Evolutionary conservation across 805 yeast species (phyloP).

Genomic region (Nematodospora valgi): DNA sequence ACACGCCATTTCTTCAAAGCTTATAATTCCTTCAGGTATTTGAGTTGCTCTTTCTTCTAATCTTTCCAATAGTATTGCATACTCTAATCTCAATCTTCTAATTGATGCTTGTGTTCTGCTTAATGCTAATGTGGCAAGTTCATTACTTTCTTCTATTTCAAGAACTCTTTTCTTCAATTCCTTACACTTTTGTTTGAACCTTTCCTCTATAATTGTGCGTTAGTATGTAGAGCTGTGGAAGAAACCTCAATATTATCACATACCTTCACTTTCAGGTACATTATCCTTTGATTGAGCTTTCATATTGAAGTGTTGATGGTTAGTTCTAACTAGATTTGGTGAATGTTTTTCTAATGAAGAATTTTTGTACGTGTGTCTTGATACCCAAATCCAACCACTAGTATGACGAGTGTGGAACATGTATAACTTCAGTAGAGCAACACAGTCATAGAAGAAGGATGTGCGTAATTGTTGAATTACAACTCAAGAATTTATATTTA

Average conservation of each 20-base stretch:
- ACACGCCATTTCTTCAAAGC: conserved; percentile 34
- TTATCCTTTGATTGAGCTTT: conserved; percentile 18
- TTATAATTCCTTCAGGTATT: conserved; percentile 23
- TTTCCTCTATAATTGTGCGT: conserved; percentile 22
- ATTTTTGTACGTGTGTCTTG: too few relatives aligned
- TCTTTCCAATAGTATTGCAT: conserved; percentile 74
- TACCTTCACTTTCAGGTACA: conserved; percentile 41
- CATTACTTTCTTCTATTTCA: conserved; percentile 76
- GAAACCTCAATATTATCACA: conserved; percentile 12
- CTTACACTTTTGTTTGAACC: conserved; percentile 61
- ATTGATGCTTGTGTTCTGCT: conserved; percentile 73
- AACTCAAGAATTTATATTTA: too few relatives aligned
- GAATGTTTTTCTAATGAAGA: conserved; percentile 1
- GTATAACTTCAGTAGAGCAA: background rate
- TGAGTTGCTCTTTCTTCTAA: conserved; percentile 55
- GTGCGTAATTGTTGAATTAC: background rate
- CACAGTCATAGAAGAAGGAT: background rate
- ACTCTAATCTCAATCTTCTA: conserved; percentile 77
- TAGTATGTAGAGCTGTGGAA: conserved; percentile 3
- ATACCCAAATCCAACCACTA: too few relatives aligned
- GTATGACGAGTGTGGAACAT: too few relatives aligned
- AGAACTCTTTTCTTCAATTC: conserved; percentile 66
- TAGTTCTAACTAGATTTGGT: background rate
- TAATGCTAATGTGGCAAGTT: conserved; percentile 69
- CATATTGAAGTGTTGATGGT: conserved; percentile 5